These are phyloP conservation scores for Auriscalpium vulgare DNA, from an alignment of 768 basidiomycete genomes.

Conservation along the genomic window DNA sequence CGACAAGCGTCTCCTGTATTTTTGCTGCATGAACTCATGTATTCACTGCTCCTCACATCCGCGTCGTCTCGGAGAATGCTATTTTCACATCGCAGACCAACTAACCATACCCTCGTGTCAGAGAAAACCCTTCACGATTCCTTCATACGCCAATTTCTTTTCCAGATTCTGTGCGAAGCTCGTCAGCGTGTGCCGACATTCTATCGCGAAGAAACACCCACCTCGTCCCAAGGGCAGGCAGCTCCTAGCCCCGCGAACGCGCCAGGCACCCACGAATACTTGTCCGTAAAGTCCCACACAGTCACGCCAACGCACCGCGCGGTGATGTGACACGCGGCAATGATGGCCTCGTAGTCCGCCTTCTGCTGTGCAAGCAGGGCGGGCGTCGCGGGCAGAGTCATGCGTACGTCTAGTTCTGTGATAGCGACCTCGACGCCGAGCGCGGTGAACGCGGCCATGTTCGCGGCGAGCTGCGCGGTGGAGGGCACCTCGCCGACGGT, in stretches of 20 bases:
- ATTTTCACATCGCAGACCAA: no score
- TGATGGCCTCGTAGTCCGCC: conserved; percentile 47
- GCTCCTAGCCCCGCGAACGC: conserved; percentile 28
- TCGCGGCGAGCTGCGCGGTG: conserved; percentile 28
- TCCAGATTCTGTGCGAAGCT: conserved; percentile 18
- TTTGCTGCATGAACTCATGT: no score
- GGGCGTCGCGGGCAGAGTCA: conserved; percentile 43
- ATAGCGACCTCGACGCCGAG: conserved; percentile 62
- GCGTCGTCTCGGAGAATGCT: no score
- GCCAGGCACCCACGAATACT: conserved; percentile 29
- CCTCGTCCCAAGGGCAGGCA: conserved; percentile 22
- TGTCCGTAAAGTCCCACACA: conserved; percentile 36
- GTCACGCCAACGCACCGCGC: conserved; percentile 29
- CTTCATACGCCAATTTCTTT: conserved; percentile 39
- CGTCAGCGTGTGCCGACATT: background rate
- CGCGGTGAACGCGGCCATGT: conserved; percentile 43
- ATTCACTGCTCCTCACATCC: no score
- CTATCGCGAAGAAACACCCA: conserved; percentile 2
- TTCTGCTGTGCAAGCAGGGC: conserved; percentile 46
- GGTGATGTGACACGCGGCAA: conserved; percentile 41
- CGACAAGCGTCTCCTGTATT: no score
- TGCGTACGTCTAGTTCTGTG: conserved; percentile 62
- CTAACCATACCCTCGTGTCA: no score
- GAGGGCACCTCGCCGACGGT: conserved; percentile 50
- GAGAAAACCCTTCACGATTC: conserved; percentile 27